Conservation (phyloP, 73 alveolate genomes). For the Paraurostyla sp. region DNA sequence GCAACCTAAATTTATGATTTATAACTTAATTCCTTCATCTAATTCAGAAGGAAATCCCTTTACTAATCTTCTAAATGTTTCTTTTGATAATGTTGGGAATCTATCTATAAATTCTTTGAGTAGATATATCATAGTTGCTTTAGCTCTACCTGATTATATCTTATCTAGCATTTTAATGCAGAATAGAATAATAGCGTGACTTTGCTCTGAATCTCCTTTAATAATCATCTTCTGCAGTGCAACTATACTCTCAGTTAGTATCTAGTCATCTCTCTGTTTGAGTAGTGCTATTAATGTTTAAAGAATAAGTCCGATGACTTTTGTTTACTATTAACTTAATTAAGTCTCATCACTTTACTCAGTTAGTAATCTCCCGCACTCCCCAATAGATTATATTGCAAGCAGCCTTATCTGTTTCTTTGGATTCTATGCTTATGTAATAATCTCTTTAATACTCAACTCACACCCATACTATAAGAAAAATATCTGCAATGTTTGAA, state of each 20-base stretch:
- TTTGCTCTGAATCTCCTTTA: constrained; percentile 22
- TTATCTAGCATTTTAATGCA: constrained; percentile 28
- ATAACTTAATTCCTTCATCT: constrained; percentile 19
- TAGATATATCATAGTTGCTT: constrained; percentile 53
- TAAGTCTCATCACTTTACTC: neutral
- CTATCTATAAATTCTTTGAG: constrained; percentile 24
- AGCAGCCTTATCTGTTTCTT: neutral
- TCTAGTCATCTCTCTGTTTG: constrained; percentile 2
- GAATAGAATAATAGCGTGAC: constrained; percentile 18
- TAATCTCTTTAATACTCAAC: neutral
- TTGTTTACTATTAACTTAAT: neutral
- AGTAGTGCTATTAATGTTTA: neutral
- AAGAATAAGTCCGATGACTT: neutral
- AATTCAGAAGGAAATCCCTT: neutral
- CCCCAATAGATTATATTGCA: constrained; percentile 24
- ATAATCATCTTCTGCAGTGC: constrained; percentile 14
- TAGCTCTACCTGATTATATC: constrained; percentile 24
- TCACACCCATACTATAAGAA: neutral
- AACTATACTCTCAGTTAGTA: constrained; percentile 11
- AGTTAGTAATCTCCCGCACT: constrained; percentile 15
- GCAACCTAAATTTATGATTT: constrained; percentile 49
- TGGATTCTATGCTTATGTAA: neutral
- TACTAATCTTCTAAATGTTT: constrained; percentile 56
- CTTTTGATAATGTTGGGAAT: constrained; percentile 45
- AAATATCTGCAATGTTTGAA: neutral